Conservation (phyloP, 495 filamentous ascomycete species). For the Aspergillus mulundensis region DNA sequence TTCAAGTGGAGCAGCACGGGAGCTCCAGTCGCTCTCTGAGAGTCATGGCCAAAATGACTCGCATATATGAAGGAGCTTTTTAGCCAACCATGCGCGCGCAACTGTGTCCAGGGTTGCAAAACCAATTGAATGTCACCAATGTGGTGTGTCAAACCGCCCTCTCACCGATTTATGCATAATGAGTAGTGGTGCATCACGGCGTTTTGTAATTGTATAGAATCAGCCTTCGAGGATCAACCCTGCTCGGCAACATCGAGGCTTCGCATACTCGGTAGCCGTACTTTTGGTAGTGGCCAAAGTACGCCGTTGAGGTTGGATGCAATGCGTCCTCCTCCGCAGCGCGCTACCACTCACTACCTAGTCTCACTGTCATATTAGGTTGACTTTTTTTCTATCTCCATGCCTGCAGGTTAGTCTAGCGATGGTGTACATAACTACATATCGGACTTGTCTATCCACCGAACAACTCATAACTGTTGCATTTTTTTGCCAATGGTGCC, state of each 20-base stretch:
- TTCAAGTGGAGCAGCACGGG: conserved; percentile 2
- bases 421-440: neutral
- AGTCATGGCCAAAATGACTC: conserved; percentile 18
- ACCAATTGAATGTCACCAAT: neutral
- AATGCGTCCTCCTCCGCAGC: neutral
- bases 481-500: too few relatives aligned
- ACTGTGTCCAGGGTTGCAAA: neutral
- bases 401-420: neutral
- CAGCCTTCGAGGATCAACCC: neutral
- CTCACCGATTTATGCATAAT: conserved; percentile 9
- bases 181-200: neutral
- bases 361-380: neutral
- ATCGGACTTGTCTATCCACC: too few relatives aligned
- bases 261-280: neutral
- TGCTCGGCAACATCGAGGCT: neutral
- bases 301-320: neutral
- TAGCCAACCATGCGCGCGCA: neutral
- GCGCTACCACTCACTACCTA: neutral
- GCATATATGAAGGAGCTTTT: conserved; percentile 7
- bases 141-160: neutral
- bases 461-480: too few relatives aligned
- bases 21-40: neutral
- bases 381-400: too few relatives aligned
- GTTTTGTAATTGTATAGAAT: neutral
- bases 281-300: neutral